Conservation (phyloP, 768 basidiomycete species). For the Chlorophyllum brunneum region DNA sequence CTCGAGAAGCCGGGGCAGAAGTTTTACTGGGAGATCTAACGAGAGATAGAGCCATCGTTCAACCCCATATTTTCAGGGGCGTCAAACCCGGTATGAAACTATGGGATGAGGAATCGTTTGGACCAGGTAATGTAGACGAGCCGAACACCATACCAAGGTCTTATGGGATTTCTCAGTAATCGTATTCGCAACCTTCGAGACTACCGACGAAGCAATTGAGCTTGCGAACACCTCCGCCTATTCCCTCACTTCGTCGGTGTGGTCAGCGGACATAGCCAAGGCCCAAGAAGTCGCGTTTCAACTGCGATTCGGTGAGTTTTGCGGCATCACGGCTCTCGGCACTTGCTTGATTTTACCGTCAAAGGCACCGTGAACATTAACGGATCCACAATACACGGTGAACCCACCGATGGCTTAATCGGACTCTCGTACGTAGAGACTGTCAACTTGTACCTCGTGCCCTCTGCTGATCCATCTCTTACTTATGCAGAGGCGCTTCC, state of each 20-base stretch:
- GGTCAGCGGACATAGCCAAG: constrained; percentile 42
- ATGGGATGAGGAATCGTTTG: constrained; percentile 62
- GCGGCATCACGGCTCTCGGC: background rate
- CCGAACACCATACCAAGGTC: too few species aligned
- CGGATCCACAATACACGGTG: constrained; percentile 45
- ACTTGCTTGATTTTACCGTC: background rate
- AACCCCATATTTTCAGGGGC: constrained; percentile 47
- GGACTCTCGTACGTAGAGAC: constrained; percentile 43
- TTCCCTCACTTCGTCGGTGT: constrained; percentile 47
- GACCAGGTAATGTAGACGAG: constrained; percentile 38
- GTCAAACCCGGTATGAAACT: constrained; percentile 46
- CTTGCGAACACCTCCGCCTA: constrained; percentile 53
- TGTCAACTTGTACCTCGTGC: background rate
- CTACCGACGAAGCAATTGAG: constrained; percentile 49
- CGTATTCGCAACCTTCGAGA: constrained; percentile 40
- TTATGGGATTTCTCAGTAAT: constrained; percentile 33
- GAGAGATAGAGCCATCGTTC: constrained; percentile 37
- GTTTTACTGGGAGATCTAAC: constrained; percentile 40
- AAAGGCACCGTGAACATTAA: constrained; percentile 56
- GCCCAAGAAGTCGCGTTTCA: constrained; percentile 43
- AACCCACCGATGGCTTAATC: constrained; percentile 31
- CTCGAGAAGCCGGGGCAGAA: constrained; percentile 40
- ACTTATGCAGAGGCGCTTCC: constrained; percentile 33
- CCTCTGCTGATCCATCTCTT: background rate
- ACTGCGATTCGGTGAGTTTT: constrained; percentile 41